Evolutionary conservation across 768 basidiomycete genomes (phyloP).

Genomic region (Trametes villosa): DNA sequence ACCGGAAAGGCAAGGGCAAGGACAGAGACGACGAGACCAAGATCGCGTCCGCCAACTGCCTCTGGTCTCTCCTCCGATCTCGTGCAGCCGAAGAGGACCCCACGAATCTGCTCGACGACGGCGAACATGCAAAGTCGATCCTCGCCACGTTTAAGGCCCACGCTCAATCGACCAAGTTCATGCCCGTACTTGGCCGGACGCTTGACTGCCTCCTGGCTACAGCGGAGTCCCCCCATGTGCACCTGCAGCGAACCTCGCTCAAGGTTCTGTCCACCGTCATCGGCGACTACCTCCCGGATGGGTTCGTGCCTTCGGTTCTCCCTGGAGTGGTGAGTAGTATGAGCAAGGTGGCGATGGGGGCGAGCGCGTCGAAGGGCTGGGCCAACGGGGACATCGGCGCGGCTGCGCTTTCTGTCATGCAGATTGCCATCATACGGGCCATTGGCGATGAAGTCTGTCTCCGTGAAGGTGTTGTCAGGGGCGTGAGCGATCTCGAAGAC

Average conservation of each 20-base stretch:
- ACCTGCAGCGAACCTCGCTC: slow-evolving; percentile 70
- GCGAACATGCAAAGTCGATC: slow-evolving; percentile 25
- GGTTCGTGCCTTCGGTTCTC: slow-evolving; percentile 69
- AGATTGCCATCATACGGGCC: slow-evolving; percentile 54
- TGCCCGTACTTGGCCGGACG: slow-evolving; percentile 84
- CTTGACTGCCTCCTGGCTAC: slow-evolving; percentile 71
- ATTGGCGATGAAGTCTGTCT: slow-evolving; percentile 73
- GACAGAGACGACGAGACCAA: slow-evolving; percentile 82
- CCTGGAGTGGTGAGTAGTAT: slow-evolving; percentile 84
- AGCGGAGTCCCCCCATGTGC: slow-evolving; percentile 56
- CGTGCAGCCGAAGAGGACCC: slow-evolving; percentile 47
- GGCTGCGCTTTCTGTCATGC: slow-evolving; percentile 60
- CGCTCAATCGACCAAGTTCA: slow-evolving; percentile 53
- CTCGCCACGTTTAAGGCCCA: slow-evolving; percentile 47
- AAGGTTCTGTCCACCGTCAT: slow-evolving; percentile 60
- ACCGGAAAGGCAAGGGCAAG: slow-evolving; percentile 68
- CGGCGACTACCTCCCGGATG: slow-evolving; percentile 48
- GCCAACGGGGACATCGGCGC: slow-evolving; percentile 72
- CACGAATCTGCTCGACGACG: slow-evolving; percentile 18
- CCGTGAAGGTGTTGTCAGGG: slow-evolving; percentile 58
- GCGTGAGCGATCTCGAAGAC: slow-evolving; percentile 65
- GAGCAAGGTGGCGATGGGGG: slow-evolving; percentile 69
- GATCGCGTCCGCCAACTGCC: slow-evolving; percentile 69
- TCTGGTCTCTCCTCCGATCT: slow-evolving; percentile 64
- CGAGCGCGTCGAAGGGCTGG: slow-evolving; percentile 62